Base-by-base conservation (phyloP, 2,329 filamentous ascomycete genomes). In the Paraphoma sp. region DNA sequence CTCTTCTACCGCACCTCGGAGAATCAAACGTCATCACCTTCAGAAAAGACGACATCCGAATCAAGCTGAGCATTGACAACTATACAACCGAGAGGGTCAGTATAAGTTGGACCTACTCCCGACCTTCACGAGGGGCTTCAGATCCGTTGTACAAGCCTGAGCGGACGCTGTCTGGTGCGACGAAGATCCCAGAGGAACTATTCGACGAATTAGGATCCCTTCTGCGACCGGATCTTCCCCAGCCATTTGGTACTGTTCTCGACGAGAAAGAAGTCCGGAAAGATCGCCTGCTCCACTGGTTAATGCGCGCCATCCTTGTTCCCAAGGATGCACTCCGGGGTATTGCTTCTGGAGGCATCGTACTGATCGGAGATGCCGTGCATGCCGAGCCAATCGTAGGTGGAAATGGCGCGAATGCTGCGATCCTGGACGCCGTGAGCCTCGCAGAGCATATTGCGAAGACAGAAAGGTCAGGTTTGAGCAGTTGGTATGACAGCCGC, bases 351-450 rank as follows among this genome's bases (percentile, higher is more conserved):
- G 52, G 18, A 1, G 45, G 55, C 1, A 46, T 64, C 3, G 53
- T 50, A 30, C 18, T 66, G 2, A 44, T 79, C 4, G 79, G 79
- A 8, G 79, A 80, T 57, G 70, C 79, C 7, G 69, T 69, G 2
- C 78, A 80, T 57, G 73, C 76, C 1, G 66, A 75, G 51, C 77
- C 77, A 0, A 78, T 80, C 28, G 57, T 80, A 3, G 78, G 79
- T 5, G 76, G 78, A 4, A 59, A 74, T 9, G 74, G 76, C 5
- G 79, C 76, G 6, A 80, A 80, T 58, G 62, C 60, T 6, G 77
- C 78, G 0, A 78, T 80, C 8, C 54, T 60, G 8, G 78, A 80
- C 57, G 77, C 68, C 0, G 48, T 79, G 45, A 66, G 64, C 31
- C 63, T 80, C 23, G 62, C 59, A 8, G 47, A 62, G 14, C 18